Base-by-base conservation (phyloP, 768 basidiomycete genomes). In the Panellus pusillus region DNA sequence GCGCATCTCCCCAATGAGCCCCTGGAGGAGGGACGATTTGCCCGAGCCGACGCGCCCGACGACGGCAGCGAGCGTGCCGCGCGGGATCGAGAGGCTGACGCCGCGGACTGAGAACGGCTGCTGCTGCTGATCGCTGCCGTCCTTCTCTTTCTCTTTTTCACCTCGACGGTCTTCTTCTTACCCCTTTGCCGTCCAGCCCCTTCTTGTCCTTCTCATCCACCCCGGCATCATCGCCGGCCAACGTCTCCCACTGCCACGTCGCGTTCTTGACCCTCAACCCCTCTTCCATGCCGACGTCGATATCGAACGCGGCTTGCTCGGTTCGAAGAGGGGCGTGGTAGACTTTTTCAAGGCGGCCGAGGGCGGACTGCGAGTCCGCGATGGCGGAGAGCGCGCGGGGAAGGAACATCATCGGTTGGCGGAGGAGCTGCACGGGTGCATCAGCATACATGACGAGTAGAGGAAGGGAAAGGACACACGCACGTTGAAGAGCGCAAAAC, bases 1-100 rank as follows among this genome's bases (percentile, higher is more conserved):
- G 15, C 79, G 74, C 87, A 91, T 89, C 68, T 89, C 88, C 5
- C 87, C 86, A 39, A 89, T 78, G n/a, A 89, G 70, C 4, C 83
- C 84, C 61, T 81, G 77, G 9, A 85, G 68, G 29, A 84, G 62
- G 63, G 78, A 80, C 20, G 81, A 82, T 75, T 87, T 83, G 52
- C 87, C 87, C 46, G 79, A 80, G 18, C 88, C 88, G 9, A 90
- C 85, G 17, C 80, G 76, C 1, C 87, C 87, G 2, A 87, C 83
- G 39, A 91, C 73, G 2, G 82, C 88, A 0, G 80, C 76, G 32
- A 89, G 70, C 27, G 70, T 68, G 3, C 87, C 86, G 19, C 81
- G 73, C 12, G 79, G 76, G 31, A 91, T 69, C 5, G 65, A 52
- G 67, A 89, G 69, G 20, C 67, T 74, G 54, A 89, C 64, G 54